These are phyloP conservation scores for Beta corolliflora DNA, from an alignment of 179 eudicot species.

Conservation along the genomic window DNA sequence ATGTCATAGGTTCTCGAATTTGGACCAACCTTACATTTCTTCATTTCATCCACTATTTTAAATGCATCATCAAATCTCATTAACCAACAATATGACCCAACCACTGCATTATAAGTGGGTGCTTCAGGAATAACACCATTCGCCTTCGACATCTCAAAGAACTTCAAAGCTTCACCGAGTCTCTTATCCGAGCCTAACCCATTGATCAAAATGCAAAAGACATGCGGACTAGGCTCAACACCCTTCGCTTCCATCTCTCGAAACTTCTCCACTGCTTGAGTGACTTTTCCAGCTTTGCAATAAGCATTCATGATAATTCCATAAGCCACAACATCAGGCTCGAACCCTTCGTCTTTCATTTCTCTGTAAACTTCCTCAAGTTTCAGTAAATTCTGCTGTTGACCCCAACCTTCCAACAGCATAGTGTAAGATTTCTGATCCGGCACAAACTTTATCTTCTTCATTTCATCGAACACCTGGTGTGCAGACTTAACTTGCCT, in stretches of 20 bases:
- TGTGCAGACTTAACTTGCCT: constrained; percentile 68
- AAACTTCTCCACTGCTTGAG: constrained; percentile 52
- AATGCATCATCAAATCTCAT: constrained; percentile 65
- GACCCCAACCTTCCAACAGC: constrained; percentile 82
- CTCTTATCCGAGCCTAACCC: constrained; percentile 70
- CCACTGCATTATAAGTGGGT: constrained; percentile 79
- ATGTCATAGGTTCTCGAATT: constrained; percentile 75
- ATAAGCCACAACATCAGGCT: constrained; percentile 74
- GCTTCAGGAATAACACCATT: constrained; percentile 50
- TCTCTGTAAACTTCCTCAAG: constrained; percentile 67
- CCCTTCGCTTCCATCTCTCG: constrained; percentile 59
- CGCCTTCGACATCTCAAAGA: constrained; percentile 57
- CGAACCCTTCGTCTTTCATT: constrained; percentile 75
- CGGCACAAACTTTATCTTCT: constrained; percentile 54
- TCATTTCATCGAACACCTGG: constrained; percentile 73
- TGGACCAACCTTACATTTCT: constrained; percentile 60
- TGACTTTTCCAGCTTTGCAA: constrained; percentile 57
- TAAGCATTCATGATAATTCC: constrained; percentile 79
- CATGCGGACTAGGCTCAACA: constrained; percentile 58
- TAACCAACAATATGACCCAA: constrained; percentile 80
- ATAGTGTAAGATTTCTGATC: constrained; percentile 68
- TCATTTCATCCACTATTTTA: constrained; percentile 72
- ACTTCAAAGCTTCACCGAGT: constrained; percentile 61
- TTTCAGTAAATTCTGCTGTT: constrained; percentile 55
- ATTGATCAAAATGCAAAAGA: constrained; percentile 76